A percentile compares a stretch with the other conserved stretches of the same genome.
phyloP scores from a whole-genome alignment of 169 alveolate species.

The Cryptosporidium baileyi region DNA sequence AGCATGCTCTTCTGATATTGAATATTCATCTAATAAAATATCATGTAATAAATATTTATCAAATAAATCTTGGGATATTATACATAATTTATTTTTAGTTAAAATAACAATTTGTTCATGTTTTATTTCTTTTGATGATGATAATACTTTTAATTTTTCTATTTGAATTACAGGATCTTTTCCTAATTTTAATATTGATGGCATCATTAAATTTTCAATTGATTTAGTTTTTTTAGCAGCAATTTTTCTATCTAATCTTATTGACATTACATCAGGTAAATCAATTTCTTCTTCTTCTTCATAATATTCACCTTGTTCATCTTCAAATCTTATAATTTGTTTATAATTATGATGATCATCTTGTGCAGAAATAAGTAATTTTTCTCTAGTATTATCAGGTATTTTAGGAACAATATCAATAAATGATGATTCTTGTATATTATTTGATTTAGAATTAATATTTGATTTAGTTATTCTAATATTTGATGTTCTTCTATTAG shows the following conservation, averaged over 20 bases:
- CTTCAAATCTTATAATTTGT: constrained; percentile 25
- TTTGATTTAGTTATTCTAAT: neutral
- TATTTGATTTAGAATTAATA: neutral
- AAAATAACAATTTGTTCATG: neutral
- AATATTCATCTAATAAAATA: constrained; percentile 35
- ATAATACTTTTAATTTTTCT: neutral
- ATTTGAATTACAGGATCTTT: constrained; percentile 24
- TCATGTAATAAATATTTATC: constrained; percentile 28
- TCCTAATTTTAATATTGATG: constrained; percentile 29
- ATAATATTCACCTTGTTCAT: constrained; percentile 34
- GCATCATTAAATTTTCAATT: constrained; percentile 1
- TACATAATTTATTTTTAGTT: neutral
- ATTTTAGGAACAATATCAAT: constrained; percentile 26
- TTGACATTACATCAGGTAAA: constrained; percentile 55
- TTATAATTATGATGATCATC: constrained; percentile 11
- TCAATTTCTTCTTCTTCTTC: constrained; percentile 46
- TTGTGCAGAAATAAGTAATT: constrained; percentile 7
- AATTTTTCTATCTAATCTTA: constrained; percentile 28
- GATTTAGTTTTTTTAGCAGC: constrained; percentile 2
- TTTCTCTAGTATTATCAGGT: constrained; percentile 36
- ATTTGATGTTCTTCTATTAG: neutral
- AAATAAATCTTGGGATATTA: constrained; percentile 13
- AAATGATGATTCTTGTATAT: neutral
- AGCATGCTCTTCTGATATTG: neutral
- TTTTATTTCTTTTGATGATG: neutral